Evolutionary conservation across 106 monocot genomes (phyloP).

Genomic region (Phalaenopsis equestris): DNA sequence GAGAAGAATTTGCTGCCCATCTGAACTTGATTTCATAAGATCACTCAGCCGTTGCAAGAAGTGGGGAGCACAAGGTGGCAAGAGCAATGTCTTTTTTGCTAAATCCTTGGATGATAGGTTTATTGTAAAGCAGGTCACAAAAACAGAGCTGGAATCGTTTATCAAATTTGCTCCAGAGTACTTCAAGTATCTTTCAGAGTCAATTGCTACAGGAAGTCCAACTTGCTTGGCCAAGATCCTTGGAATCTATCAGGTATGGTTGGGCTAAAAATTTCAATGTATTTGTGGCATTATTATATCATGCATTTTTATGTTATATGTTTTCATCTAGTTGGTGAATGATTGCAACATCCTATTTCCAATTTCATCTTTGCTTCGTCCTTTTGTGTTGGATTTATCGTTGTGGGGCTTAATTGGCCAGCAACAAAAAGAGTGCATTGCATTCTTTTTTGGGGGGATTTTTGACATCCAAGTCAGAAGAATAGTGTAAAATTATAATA

Average conservation of each 20-base stretch:
- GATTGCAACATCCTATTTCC: too few species aligned
- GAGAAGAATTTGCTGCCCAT: slow-evolving; percentile 66
- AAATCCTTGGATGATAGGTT: slow-evolving; percentile 93
- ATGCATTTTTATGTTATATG: background rate
- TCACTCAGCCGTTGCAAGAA: slow-evolving; percentile 92
- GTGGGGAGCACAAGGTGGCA: slow-evolving; percentile 90
- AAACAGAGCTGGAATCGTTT: slow-evolving; percentile 86
- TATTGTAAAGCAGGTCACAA: slow-evolving; percentile 86
- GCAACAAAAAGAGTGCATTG: too few species aligned
- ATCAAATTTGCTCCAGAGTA: slow-evolving; percentile 72
- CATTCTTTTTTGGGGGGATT: too few species aligned
- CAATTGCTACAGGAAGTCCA: slow-evolving; percentile 69
- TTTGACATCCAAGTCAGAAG: too few species aligned
- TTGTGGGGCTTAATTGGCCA: too few species aligned
- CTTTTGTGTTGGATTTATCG: too few species aligned
- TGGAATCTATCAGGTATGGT: slow-evolving; percentile 77
- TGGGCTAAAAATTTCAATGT: slow-evolving; percentile 10
- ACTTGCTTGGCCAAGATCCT: slow-evolving; percentile 86
- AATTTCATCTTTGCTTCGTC: too few species aligned
- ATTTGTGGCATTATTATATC: slow-evolving; percentile 7
- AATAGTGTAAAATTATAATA: too few species aligned
- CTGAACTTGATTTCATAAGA: slow-evolving; percentile 70
- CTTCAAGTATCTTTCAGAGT: slow-evolving; percentile 76
- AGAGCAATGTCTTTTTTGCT: slow-evolving; percentile 95
- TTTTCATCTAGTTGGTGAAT: background rate